These are phyloP conservation scores for Hanseniaspora meyeri DNA, from an alignment of 805 yeast genomes.

Conservation along the genomic window DNA sequence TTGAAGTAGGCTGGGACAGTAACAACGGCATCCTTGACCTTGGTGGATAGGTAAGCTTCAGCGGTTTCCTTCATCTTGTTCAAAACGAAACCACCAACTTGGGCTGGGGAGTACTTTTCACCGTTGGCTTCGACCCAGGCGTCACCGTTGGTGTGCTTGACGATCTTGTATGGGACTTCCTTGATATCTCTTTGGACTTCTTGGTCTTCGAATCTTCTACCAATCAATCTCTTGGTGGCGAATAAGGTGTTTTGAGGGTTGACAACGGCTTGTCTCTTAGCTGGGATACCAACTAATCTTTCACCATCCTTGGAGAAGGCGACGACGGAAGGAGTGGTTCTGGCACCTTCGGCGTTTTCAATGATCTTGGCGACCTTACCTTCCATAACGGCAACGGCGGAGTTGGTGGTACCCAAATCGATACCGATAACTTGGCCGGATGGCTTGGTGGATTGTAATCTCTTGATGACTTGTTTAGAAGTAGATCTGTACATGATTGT, in stretches of 20 bases:
- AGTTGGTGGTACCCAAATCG: slow-evolving; percentile 78
- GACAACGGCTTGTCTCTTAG: slow-evolving; percentile 91
- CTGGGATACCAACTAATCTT: slow-evolving; percentile 85
- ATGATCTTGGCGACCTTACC: slow-evolving; percentile 57
- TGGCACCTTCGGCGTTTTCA: slow-evolving; percentile 71
- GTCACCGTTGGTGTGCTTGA: slow-evolving; percentile 84
- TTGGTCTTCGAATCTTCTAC: slow-evolving; percentile 76
- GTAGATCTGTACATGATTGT: slow-evolving; percentile 12
- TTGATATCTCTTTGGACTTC: slow-evolving; percentile 85
- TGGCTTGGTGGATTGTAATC: slow-evolving; percentile 29
- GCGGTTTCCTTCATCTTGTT: slow-evolving; percentile 99
- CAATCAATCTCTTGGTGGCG: slow-evolving; percentile 90
- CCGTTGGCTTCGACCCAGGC: slow-evolving; percentile 93
- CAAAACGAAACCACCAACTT: slow-evolving; percentile 84
- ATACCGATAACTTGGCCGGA: slow-evolving; percentile 55
- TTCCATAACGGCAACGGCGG: slow-evolving; percentile 74
- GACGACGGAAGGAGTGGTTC: slow-evolving; percentile 89
- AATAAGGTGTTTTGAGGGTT: slow-evolving; percentile 88
- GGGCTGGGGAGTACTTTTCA: slow-evolving; percentile 82
- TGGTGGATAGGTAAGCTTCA: slow-evolving; percentile 78
- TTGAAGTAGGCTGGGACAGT: slow-evolving; percentile 84
- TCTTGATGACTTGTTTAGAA: slow-evolving; percentile 20
- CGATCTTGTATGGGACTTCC: slow-evolving; percentile 82
- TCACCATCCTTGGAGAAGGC: slow-evolving; percentile 89
- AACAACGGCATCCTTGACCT: slow-evolving; percentile 77